Base-by-base conservation (phyloP, 768 basidiomycete species). In the Pleurotus djamor region DNA sequence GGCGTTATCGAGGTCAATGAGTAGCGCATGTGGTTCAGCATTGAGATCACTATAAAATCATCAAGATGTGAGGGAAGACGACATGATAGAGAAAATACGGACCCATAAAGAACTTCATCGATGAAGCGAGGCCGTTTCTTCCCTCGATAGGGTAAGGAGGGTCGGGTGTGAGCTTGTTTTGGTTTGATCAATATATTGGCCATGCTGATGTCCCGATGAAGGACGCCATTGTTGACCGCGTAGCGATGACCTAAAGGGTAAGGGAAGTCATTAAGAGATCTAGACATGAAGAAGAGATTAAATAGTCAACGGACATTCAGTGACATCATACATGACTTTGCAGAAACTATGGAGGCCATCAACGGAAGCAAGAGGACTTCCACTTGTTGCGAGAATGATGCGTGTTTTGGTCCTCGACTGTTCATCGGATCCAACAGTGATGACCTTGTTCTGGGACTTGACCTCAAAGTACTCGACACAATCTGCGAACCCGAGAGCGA, bases 201-300 rank as follows among this genome's bases (percentile, higher is more conserved):
- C 33, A 35, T n/a, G 36, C 57, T 58, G 28, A 58, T 58, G 33
- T 58, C 57, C 16, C 57, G 57, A 49, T 58, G 57, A 5, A 58
- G 47, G n/a, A 58, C 13, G 5, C 33, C 14, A 7, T 17, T 48
- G 47, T 49, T 37, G 13, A 50, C 45, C 28, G 34, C 34, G 47
- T 48, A 59, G 8, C 56, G 41, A 28, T 59, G 58, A 35, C 48
- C 58, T 59, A 16, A 5, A 3, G 21, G 21, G 21, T 28, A 28
- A 28, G 21, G 2, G 21, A 28, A 28, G 3, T 34, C 7, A n/a
- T 5, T 16, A 37, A 47, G 17, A 48, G 5, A n/a, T n/a, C n/a
- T n/a, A n/a, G n/a, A 8, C 14, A 10, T 41, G 35, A 13, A 32
- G 4, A 45, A 21, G 32, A 21, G 9, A 12, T 10, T 1, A 17